Evolutionary conservation across 2,329 filamentous ascomycete species (phyloP), one percentile per base, ranked within the genome.

Genomic region (Bertia moriformis): DNA sequence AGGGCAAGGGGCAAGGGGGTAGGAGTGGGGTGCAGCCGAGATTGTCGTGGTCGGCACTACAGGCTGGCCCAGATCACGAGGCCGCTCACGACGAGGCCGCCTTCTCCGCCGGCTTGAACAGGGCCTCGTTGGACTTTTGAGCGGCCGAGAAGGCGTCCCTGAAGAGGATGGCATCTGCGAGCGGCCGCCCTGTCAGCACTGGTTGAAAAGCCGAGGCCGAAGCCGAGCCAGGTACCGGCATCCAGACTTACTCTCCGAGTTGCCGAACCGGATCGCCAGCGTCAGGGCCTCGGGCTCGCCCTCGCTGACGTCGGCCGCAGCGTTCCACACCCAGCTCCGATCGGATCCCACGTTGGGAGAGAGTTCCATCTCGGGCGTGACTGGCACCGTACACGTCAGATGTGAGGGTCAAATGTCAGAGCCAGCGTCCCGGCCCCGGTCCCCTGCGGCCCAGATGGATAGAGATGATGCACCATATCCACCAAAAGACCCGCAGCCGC

Each of bases 51-150:
- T n/a, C n/a, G n/a, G n/a, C n/a, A n/a, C n/a, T n/a, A n/a, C n/a
- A n/a, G n/a, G n/a, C n/a, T n/a, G n/a, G n/a, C n/a, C n/a, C n/a
- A n/a, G n/a, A n/a, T n/a, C n/a, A n/a, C n/a, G n/a, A n/a, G n/a
- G n/a, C n/a, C n/a, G n/a, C n/a, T n/a, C n/a, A n/a, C n/a, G n/a
- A n/a, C n/a, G n/a, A n/a, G n/a, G n/a, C n/a, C n/a, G n/a, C n/a
- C n/a, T n/a, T n/a, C n/a, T n/a, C n/a, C n/a, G n/a, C n/a, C n/a
- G n/a, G n/a, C n/a, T n/a, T n/a, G n/a, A n/a, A n/a, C n/a, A n/a
- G n/a, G n/a, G n/a, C n/a, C 71, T 91, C 87, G 65, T 96, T 98
- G 59, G 94, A 87, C 67, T 91, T 78, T 69, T 96, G 88, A 40
- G 91, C 89, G 71, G 93, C 87, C 67, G 93, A 78, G 69, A 96